A percentile compares a stretch with the other conserved stretches of the same genome.
phyloP scores from a whole-genome alignment of 805 yeast genomes.

The Lipomyces japonicus region DNA sequence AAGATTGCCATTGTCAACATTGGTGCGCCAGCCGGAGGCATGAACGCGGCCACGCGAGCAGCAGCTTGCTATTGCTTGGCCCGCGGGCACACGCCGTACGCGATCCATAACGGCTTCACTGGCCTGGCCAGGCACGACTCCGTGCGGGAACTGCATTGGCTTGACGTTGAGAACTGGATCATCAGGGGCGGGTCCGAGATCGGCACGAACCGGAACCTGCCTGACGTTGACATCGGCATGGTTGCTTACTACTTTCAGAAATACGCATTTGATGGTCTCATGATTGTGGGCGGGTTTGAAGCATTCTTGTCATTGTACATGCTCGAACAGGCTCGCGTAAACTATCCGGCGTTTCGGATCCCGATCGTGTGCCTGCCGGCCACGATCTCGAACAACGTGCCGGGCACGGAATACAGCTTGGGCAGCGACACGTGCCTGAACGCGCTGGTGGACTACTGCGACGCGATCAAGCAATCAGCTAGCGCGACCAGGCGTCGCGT shows the following conservation, averaged over 20 bases:
- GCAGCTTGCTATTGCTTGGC: slow-evolving; percentile 84
- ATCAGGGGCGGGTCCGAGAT: slow-evolving; percentile 91
- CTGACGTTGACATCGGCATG: slow-evolving; percentile 79
- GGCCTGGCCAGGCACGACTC: slow-evolving; percentile 90
- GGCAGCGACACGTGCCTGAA: slow-evolving; percentile 97
- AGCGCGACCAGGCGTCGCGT: slow-evolving; percentile 91
- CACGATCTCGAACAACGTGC: slow-evolving; percentile 94
- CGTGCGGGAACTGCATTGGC: slow-evolving; percentile 70
- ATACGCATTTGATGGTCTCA: slow-evolving; percentile 78
- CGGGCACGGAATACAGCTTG: slow-evolving; percentile 95
- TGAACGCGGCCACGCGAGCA: slow-evolving; percentile 90
- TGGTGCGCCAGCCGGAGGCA: slow-evolving; percentile 97
- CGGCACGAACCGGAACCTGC: slow-evolving; percentile 90
- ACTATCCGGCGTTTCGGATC: slow-evolving; percentile 87
- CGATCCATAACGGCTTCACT: slow-evolving; percentile 88
- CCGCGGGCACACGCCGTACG: slow-evolving; percentile 84
- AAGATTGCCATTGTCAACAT: slow-evolving; percentile 83
- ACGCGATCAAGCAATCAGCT: slow-evolving; percentile 90
- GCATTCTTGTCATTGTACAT: slow-evolving; percentile 85
- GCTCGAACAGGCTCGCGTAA: slow-evolving; percentile 67
- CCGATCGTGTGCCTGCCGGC: slow-evolving; percentile 95
- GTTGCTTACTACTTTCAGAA: slow-evolving; percentile 92
- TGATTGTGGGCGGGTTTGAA: slow-evolving; percentile 94
- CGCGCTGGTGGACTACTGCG: slow-evolving; percentile 86
- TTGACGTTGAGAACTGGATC: slow-evolving; percentile 84